phyloP scores from a whole-genome alignment of 495 filamentous ascomycete genomes.

The Trichoderma gamsii region DNA sequence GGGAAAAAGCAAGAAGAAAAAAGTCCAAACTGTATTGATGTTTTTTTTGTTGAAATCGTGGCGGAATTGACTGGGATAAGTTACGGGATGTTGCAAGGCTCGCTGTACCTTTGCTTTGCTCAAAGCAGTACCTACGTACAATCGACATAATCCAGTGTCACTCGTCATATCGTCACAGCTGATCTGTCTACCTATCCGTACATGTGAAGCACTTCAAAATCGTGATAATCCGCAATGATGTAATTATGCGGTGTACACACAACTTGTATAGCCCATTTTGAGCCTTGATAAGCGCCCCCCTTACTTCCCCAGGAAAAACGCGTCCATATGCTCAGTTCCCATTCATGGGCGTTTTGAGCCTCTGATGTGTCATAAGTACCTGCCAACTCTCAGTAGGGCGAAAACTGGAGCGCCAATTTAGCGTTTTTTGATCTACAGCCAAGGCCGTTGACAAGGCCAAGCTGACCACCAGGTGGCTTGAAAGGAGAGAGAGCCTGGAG shows the following conservation, averaged over 20 bases:
- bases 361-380: too few relatives aligned
- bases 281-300: not conserved
- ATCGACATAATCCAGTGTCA: too few relatives aligned
- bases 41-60: not conserved
- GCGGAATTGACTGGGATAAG: too few relatives aligned
- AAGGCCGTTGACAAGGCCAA: not conserved
- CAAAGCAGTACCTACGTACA: too few relatives aligned
- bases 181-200: not conserved
- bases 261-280: not conserved
- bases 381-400: too few relatives aligned
- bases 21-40: not conserved
- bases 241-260: not conserved
- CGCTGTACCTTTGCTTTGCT: too few relatives aligned
- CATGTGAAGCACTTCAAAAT: not conserved
- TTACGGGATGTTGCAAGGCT: too few relatives aligned
- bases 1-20: constrained; percentile 7
- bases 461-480: not conserved
- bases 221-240: not conserved
- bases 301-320: too few relatives aligned
- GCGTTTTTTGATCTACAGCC: not conserved
- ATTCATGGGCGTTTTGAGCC: too few relatives aligned
- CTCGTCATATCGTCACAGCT: too few relatives aligned
- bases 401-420: too few relatives aligned
- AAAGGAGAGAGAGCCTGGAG: not conserved
- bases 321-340: too few relatives aligned